Conservation (phyloP, 2,329 filamentous ascomycete genomes). For the Cryphonectria naterciae region DNA sequence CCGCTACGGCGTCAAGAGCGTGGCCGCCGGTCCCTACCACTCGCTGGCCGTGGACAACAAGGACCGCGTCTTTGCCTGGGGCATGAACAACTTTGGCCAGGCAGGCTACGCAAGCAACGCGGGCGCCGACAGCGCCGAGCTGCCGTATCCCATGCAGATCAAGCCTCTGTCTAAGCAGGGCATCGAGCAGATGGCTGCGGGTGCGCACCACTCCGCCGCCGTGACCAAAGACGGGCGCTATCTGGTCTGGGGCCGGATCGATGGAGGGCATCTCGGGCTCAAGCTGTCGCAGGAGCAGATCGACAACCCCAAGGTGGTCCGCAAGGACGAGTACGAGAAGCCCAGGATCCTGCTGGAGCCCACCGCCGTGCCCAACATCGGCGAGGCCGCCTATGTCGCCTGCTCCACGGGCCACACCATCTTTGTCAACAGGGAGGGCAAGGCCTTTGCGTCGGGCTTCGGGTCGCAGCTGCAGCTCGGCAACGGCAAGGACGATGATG, state of each 20-base stretch:
- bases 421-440: slow-evolving; percentile 60
- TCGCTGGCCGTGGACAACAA: slow-evolving; percentile 64
- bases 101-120: slow-evolving; percentile 57
- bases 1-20: slow-evolving; percentile 50
- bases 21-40: slow-evolving; percentile 65
- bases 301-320: slow-evolving; percentile 48
- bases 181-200: slow-evolving; percentile 59
- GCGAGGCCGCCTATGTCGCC: slow-evolving; percentile 49
- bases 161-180: slow-evolving; percentile 54
- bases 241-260: slow-evolving; percentile 46
- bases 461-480: slow-evolving; percentile 70
- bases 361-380: slow-evolving; percentile 56
- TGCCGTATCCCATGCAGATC: slow-evolving; percentile 60
- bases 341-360: slow-evolving; percentile 66
- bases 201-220: slow-evolving; percentile 63
- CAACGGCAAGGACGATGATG: slow-evolving; percentile 65
- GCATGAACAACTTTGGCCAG: slow-evolving; percentile 68
- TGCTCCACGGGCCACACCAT: slow-evolving; percentile 67
- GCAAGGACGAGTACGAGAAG: slow-evolving; percentile 58
- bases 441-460: slow-evolving; percentile 71
- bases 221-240: slow-evolving; percentile 40
- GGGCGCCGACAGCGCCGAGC: slow-evolving; percentile 61
- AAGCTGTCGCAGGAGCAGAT: slow-evolving; percentile 53
- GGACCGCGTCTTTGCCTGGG: slow-evolving; percentile 67
- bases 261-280: slow-evolving; percentile 47